Conservation (phyloP, 495 filamentous ascomycete genomes). For the Hypoxylon lenormandii region DNA sequence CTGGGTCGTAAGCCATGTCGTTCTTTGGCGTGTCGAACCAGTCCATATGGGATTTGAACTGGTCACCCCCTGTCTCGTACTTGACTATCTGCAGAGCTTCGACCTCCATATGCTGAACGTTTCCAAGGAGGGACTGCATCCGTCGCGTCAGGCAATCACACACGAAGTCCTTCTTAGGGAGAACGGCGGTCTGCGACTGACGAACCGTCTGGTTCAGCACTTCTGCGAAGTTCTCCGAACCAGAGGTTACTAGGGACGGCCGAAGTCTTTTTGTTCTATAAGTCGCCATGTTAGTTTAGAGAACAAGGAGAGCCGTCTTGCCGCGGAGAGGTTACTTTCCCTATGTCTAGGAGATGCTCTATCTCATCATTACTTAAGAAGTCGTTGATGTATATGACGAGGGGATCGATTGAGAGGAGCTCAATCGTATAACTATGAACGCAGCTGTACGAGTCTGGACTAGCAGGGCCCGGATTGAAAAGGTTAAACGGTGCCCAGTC, state of each 20-base stretch:
- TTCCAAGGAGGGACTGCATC: conserved; percentile 58
- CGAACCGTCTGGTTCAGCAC: neutral
- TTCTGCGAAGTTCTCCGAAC: too few relatives aligned
- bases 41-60: conserved; percentile 72
- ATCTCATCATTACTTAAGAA: conserved; percentile 61
- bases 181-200: conserved; percentile 19
- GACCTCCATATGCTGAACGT: conserved; percentile 66
- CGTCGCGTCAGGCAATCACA: conserved; percentile 68
- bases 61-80: conserved; percentile 69
- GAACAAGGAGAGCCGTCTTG: neutral
- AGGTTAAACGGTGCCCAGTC: too few relatives aligned
- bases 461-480: too few relatives aligned
- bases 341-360: conserved; percentile 63
- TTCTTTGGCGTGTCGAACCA: conserved; percentile 68
- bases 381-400: conserved; percentile 65
- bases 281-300: too few relatives aligned
- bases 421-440: neutral
- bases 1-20: conserved; percentile 70
- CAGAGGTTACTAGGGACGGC: too few relatives aligned
- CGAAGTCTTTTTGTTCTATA: too few relatives aligned
- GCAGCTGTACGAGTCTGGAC: neutral
- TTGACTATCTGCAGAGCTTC: conserved; percentile 68
- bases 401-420: conserved; percentile 62
- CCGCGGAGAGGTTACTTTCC: conserved; percentile 51
- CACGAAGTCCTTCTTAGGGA: conserved; percentile 63